Evolutionary conservation across 169 alveolate genomes (phyloP).

Genomic region (Theileria orientalis): DNA sequence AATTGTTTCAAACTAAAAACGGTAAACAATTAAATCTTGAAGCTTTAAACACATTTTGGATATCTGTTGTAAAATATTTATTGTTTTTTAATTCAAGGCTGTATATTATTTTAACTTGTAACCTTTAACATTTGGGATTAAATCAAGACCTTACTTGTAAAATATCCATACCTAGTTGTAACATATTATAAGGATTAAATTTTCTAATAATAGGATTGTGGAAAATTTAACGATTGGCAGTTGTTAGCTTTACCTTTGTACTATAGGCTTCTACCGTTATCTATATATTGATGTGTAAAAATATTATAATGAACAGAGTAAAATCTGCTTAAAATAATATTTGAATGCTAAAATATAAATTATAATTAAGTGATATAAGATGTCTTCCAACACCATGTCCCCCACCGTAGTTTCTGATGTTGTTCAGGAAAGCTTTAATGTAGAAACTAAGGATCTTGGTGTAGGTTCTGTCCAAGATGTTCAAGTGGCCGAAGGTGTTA

Average conservation of each 20-base stretch:
- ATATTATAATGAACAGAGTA: not conserved
- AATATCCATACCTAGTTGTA: too few relatives aligned
- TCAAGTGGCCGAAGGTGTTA: not conserved
- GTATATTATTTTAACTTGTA: not conserved
- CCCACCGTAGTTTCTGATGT: slow-evolving; percentile 14
- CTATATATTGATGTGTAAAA: slow-evolving; percentile 12
- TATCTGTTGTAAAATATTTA: not conserved
- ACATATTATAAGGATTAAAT: too few relatives aligned
- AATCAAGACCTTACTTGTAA: too few relatives aligned
- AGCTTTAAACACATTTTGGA: not conserved
- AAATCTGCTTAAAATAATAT: not conserved
- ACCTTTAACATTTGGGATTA: not conserved
- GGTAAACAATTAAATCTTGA: not conserved
- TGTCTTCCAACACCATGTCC: slow-evolving; percentile 11
- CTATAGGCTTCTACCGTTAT: not conserved
- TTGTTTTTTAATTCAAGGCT: not conserved
- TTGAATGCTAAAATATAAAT: not conserved
- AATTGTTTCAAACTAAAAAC: not conserved
- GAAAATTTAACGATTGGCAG: too few relatives aligned
- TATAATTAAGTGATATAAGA: not conserved
- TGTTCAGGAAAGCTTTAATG: not conserved
- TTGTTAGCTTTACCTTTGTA: too few relatives aligned
- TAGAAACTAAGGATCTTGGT: not conserved
- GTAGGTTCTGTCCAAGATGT: slow-evolving; percentile 3
- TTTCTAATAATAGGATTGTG: too few relatives aligned